A percentile compares a stretch with the other conserved stretches of the same genome.
phyloP scores from a whole-genome alignment of 164 flowering plant species.

The Pachysandra terminalis region DNA sequence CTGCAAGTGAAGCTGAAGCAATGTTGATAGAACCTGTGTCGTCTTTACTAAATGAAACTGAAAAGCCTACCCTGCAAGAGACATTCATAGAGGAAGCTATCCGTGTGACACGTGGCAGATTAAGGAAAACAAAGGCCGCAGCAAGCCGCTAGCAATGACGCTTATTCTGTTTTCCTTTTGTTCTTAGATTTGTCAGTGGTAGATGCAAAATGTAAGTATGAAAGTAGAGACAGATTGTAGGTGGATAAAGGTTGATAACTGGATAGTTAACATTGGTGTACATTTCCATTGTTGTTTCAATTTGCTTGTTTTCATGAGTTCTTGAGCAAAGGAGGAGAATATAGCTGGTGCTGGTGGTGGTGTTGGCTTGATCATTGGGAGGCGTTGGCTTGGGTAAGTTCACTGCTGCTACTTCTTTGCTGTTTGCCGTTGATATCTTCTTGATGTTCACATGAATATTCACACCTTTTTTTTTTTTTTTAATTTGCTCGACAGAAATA shows the following conservation, averaged over 20 bases:
- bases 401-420: too few relatives aligned
- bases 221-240: neutral
- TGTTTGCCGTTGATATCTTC: too few relatives aligned
- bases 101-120: conserved; percentile 59
- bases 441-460: too few relatives aligned
- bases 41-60: conserved; percentile 28
- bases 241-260: conserved; percentile 1
- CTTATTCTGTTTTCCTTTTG: neutral
- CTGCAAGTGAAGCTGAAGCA: conserved; percentile 32
- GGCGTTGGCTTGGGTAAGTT: too few relatives aligned
- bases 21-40: conserved; percentile 31
- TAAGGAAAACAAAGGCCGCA: conserved; percentile 50
- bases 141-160: conserved; percentile 13
- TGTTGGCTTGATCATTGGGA: too few relatives aligned
- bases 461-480: too few relatives aligned
- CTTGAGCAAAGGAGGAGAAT: too few relatives aligned
- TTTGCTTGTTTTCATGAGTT: too few relatives aligned
- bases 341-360: too few relatives aligned
- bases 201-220: conserved; percentile 3
- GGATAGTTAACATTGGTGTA: conserved; percentile 1
- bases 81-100: conserved; percentile 53
- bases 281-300: conserved; percentile 4
- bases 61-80: conserved; percentile 40
- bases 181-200: too few relatives aligned
- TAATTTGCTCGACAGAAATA: too few relatives aligned